Percentiles rank a stretch among this genome's conserved stretches.
These are phyloP conservation scores for Delphinella strobiligena DNA, from an alignment of 2,329 filamentous ascomycete species.

Conservation along the genomic window DNA sequence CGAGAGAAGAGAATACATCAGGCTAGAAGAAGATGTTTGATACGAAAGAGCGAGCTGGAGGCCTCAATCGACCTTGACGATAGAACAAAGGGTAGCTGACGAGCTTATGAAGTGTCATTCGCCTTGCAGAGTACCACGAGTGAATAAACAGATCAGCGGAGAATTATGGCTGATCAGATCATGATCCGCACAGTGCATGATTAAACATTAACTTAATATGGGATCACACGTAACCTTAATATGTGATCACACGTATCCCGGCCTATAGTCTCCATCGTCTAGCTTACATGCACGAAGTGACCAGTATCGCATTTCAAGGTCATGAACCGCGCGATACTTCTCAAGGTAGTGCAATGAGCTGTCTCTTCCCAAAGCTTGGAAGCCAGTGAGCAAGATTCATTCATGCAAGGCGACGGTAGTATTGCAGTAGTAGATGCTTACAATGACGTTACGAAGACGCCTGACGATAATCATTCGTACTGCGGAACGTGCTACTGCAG, in stretches of 20 bases:
- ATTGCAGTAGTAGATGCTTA: background rate
- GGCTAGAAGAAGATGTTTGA: background rate
- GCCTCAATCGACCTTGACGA: background rate
- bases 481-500: background rate
- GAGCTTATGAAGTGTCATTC: too few species aligned
- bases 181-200: too few species aligned
- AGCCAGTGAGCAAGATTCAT: background rate
- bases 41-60: too few species aligned
- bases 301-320: too few species aligned
- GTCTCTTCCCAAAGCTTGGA: too few species aligned
- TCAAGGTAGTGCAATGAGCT: too few species aligned
- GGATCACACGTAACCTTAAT: too few species aligned
- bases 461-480: background rate
- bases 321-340: too few species aligned
- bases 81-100: background rate
- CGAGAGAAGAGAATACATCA: slow-evolving; percentile 11
- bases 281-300: background rate
- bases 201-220: too few species aligned
- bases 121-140: background rate
- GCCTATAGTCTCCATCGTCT: background rate
- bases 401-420: background rate
- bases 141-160: background rate
- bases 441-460: background rate
- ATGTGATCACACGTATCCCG: background rate
- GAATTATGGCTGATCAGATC: background rate